These are phyloP conservation scores for Lathyrus oleraceus DNA, from an alignment of 306 rosid genomes.

Conservation along the genomic window DNA sequence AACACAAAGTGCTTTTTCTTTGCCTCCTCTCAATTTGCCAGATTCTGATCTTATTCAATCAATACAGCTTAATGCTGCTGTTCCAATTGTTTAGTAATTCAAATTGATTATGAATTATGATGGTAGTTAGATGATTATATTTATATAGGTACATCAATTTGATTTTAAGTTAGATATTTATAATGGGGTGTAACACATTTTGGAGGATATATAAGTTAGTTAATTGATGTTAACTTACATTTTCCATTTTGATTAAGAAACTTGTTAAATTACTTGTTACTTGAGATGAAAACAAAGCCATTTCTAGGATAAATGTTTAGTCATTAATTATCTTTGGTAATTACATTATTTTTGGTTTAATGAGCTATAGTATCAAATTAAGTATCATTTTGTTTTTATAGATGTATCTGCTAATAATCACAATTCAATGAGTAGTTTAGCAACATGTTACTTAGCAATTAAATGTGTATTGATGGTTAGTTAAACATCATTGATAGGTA, in stretches of 20 bases:
- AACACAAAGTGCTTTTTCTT: constrained; percentile 68
- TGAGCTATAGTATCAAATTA: neutral
- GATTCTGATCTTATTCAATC: constrained; percentile 64
- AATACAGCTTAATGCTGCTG: constrained; percentile 61
- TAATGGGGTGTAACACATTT: constrained; percentile 13
- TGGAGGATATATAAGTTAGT: neutral
- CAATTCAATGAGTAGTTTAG: too few relatives aligned
- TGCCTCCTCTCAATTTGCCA: constrained; percentile 78
- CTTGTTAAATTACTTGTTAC: neutral
- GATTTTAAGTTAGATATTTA: constrained; percentile 18
- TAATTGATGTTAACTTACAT: neutral
- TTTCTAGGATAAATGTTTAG: constrained; percentile 18
- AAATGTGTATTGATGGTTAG: too few relatives aligned
- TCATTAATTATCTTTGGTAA: constrained; percentile 7
- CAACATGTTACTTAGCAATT: too few relatives aligned
- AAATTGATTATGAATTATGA: neutral
- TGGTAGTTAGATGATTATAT: constrained; percentile 13
- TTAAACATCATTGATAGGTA: too few relatives aligned
- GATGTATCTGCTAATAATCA: too few relatives aligned
- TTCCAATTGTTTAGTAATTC: constrained; percentile 54
- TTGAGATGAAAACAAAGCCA: neutral
- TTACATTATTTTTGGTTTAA: constrained; percentile 10
- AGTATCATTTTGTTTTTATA: too few relatives aligned
- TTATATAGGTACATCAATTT: neutral
- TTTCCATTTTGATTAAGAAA: constrained; percentile 22